Evolutionary conservation across 129 eudicot genomes (phyloP).

Genomic region (Apium graveolens): DNA sequence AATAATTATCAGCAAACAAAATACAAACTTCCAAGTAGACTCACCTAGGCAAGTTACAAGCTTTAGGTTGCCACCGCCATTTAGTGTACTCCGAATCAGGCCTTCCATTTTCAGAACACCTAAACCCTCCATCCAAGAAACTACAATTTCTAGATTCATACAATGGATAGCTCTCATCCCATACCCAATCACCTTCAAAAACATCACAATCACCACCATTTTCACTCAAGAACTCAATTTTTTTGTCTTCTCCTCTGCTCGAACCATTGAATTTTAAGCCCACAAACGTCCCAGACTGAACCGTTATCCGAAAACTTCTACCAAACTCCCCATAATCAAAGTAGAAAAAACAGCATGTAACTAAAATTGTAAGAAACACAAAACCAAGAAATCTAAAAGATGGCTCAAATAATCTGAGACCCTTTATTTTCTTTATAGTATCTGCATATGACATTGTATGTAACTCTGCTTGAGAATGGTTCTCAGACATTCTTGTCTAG

Average conservation of each 20-base stretch:
- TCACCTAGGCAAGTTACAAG: constrained; percentile 90
- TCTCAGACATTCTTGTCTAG: constrained; percentile 35
- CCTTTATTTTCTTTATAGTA: constrained; percentile 45
- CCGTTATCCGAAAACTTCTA: constrained; percentile 31
- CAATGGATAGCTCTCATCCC: constrained; percentile 96
- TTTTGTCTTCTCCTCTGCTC: constrained; percentile 7
- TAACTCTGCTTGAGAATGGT: constrained; percentile 34
- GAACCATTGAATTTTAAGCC: constrained; percentile 36
- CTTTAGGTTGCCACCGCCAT: constrained; percentile 97
- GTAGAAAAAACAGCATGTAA: constrained; percentile 51
- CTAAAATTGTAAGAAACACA: constrained; percentile 33
- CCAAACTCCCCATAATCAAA: constrained; percentile 65
- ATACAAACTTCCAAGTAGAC: neutral
- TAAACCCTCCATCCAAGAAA: constrained; percentile 84
- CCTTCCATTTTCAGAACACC: constrained; percentile 87
- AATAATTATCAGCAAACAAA: neutral
- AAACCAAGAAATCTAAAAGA: constrained; percentile 55
- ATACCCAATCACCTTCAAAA: constrained; percentile 98
- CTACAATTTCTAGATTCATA: constrained; percentile 69
- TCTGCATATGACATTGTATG: constrained; percentile 21
- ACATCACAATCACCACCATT: constrained; percentile 61
- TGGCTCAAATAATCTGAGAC: constrained; percentile 58
- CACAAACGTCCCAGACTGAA: constrained; percentile 34
- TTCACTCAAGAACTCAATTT: constrained; percentile 61
- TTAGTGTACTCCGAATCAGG: constrained; percentile 74